A percentile compares a stretch with the other conserved stretches of the same genome.
These are phyloP conservation scores for Kluyveromyces lactis DNA, from an alignment of 805 yeast genomes.

Conservation along the genomic window DNA sequence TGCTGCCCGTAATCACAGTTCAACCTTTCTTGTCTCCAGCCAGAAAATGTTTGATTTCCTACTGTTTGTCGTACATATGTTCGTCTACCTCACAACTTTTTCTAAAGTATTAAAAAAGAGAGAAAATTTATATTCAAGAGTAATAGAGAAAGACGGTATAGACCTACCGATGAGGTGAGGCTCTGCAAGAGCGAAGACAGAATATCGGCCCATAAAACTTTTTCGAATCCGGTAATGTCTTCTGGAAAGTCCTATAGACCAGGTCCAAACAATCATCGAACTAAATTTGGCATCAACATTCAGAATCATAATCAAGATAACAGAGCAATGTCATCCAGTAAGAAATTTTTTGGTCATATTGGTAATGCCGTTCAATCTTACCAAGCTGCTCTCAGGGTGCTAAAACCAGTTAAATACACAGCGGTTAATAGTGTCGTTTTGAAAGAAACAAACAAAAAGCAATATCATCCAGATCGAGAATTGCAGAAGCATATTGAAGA, in stretches of 20 bases:
- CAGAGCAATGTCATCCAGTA: neutral
- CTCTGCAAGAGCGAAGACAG: too few species aligned
- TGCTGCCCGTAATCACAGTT: too few species aligned
- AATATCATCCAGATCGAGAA: neutral
- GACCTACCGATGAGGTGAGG: too few species aligned
- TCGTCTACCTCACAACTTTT: too few species aligned
- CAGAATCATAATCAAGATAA: neutral
- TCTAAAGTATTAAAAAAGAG: too few species aligned
- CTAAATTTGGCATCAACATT: neutral
- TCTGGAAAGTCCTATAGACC: conserved; percentile 1
- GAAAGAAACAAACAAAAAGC: too few species aligned
- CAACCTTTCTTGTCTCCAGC: too few species aligned
- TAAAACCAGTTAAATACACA: neutral
- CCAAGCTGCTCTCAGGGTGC: neutral
- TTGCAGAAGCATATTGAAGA: conserved; percentile 1
- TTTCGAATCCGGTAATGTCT: neutral
- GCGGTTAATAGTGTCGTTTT: neutral
- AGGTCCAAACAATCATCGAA: neutral
- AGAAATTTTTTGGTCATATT: neutral
- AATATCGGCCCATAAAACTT: too few species aligned
- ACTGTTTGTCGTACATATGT: too few species aligned
- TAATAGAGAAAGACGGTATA: too few species aligned
- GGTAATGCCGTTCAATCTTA: neutral
- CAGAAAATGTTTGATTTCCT: too few species aligned
- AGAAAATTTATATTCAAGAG: too few species aligned